Conservation (phyloP, 2,329 filamentous ascomycete genomes). For the Nectriaceae sp. region DNA sequence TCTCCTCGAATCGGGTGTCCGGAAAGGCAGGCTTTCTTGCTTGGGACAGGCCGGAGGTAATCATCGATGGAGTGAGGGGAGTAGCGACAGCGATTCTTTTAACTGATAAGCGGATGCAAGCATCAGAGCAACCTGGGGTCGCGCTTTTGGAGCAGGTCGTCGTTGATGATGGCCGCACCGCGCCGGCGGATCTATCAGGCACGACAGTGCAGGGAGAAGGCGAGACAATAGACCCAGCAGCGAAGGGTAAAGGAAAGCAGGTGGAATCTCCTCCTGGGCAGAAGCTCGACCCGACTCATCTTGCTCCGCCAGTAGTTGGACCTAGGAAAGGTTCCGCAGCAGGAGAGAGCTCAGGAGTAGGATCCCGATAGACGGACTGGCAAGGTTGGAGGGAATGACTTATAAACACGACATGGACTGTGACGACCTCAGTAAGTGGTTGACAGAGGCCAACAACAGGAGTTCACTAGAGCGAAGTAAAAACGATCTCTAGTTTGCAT, state of each 20-base stretch:
- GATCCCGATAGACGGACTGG: too few relatives aligned
- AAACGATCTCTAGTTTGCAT: too few relatives aligned
- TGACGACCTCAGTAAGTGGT: too few relatives aligned
- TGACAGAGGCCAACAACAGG: too few relatives aligned
- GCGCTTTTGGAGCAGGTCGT: constrained; percentile 38
- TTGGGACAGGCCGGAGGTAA: constrained; percentile 51
- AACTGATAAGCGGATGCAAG: constrained; percentile 40
- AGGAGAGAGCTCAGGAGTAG: background rate
- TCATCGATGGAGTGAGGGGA: constrained; percentile 42
- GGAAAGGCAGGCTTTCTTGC: constrained; percentile 48
- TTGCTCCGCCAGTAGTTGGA: background rate
- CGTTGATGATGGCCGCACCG: constrained; percentile 17
- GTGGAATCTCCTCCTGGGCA: constrained; percentile 1
- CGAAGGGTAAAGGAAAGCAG: background rate
- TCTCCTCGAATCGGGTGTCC: constrained; percentile 40
- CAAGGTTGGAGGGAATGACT: too few relatives aligned
- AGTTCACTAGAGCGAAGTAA: too few relatives aligned
- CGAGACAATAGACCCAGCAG: constrained; percentile 1
- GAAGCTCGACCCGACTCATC: background rate
- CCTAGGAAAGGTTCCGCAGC: background rate
- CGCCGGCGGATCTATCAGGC: constrained; percentile 29
- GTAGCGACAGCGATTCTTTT: constrained; percentile 43
- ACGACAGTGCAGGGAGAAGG: constrained; percentile 25
- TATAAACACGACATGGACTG: too few relatives aligned
- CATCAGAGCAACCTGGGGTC: constrained; percentile 23